Evolutionary conservation across 441 rosid species (phyloP).

Genomic region (Gossypium laxum): DNA sequence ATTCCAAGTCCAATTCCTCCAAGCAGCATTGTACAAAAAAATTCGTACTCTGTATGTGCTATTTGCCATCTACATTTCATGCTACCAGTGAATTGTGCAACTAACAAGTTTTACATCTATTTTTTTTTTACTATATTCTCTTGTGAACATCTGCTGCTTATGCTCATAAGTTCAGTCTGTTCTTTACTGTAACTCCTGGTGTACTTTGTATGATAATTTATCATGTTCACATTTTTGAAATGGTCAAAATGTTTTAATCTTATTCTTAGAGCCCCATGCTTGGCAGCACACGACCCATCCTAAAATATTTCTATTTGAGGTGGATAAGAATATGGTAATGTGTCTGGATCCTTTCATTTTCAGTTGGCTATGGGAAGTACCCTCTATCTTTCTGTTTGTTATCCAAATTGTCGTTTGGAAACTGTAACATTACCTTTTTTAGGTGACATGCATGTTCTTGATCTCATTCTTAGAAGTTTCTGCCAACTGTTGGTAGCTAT

Average conservation of each 20-base stretch:
- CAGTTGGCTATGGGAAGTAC: background rate
- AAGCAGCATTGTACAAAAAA: conserved; percentile 34
- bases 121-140: background rate
- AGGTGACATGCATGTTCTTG: background rate
- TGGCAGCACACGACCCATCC: background rate
- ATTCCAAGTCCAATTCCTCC: conserved; percentile 40
- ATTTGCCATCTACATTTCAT: background rate
- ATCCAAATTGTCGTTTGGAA: background rate
- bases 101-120: background rate
- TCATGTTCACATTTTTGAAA: background rate
- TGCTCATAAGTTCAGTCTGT: background rate
- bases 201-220: background rate
- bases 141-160: background rate
- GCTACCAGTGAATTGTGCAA: background rate
- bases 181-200: background rate
- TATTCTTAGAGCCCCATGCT: background rate
- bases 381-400: background rate
- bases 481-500: background rate
- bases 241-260: background rate
- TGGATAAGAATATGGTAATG: background rate
- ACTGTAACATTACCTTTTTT: background rate
- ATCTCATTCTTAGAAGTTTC: background rate
- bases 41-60: conserved; percentile 42
- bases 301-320: background rate
- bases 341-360: background rate